phyloP scores from a whole-genome alignment of 2,329 filamentous ascomycete genomes.

The Triangularia verruculosa region DNA sequence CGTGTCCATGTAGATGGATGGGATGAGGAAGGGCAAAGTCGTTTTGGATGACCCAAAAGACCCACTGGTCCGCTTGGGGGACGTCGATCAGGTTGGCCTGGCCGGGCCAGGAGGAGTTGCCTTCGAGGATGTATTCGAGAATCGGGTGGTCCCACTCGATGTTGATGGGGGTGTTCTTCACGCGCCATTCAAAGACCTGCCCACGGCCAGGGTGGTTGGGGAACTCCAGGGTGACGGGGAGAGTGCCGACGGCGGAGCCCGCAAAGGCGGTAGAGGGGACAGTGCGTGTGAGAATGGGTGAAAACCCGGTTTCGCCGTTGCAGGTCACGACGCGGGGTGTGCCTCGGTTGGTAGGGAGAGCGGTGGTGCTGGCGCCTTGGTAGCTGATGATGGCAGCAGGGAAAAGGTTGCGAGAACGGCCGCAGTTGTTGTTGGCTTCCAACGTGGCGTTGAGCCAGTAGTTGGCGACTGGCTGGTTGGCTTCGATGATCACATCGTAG shows the following conservation, averaged over 20 bases:
- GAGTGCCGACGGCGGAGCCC: slow-evolving; percentile 16
- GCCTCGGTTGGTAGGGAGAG: slow-evolving; percentile 32
- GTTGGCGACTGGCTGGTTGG: slow-evolving; percentile 33
- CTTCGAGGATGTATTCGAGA: slow-evolving; percentile 35
- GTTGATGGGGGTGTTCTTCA: slow-evolving; percentile 35
- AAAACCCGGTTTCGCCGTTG: slow-evolving; percentile 24
- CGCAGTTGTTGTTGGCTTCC: slow-evolving; percentile 31
- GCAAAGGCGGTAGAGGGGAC: slow-evolving; percentile 30
- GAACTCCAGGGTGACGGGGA: slow-evolving; percentile 25
- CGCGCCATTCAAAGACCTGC: slow-evolving; percentile 31
- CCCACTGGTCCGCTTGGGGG: slow-evolving; percentile 27
- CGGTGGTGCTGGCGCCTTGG: slow-evolving; percentile 30
- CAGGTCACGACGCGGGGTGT: slow-evolving; percentile 26
- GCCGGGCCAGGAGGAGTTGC: slow-evolving; percentile 29
- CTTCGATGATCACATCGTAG: slow-evolving; percentile 47
- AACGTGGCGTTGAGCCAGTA: slow-evolving; percentile 43
- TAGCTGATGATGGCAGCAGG: slow-evolving; percentile 42
- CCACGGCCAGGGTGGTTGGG: slow-evolving; percentile 9
- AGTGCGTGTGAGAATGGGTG: slow-evolving; percentile 32
- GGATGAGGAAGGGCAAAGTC: slow-evolving; percentile 32
- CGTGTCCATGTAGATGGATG: slow-evolving; percentile 35
- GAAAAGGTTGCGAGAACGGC: slow-evolving; percentile 30
- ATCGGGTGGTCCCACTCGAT: slow-evolving; percentile 42
- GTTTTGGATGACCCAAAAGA: slow-evolving; percentile 35
- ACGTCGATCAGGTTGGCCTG: slow-evolving; percentile 31